A percentile compares a stretch with the other conserved stretches of the same genome.
Evolutionary conservation across 192 early-diverging fungal genomes (phyloP).

Genomic region (Paraglomus brasilianum): DNA sequence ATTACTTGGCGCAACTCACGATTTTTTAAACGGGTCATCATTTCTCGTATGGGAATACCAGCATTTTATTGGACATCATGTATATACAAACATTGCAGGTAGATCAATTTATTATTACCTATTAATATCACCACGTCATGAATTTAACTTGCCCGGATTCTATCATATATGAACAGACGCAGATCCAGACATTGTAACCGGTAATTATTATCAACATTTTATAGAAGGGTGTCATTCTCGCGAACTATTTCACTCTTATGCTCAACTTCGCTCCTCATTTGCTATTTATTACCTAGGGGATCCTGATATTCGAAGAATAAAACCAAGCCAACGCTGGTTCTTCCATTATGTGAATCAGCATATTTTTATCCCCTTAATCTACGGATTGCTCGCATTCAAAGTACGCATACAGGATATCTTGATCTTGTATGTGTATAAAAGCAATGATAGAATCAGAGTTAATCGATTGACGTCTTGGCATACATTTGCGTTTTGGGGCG

Average conservation of each 20-base stretch:
- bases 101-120: not conserved
- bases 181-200: conserved; percentile 53
- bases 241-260: not conserved
- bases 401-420: conserved; percentile 51
- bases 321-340: conserved; percentile 52
- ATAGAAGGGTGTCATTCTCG: not conserved
- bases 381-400: conserved; percentile 53
- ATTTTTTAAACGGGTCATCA: conserved; percentile 58
- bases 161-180: conserved; percentile 27
- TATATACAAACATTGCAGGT: conserved; percentile 57
- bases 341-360: conserved; percentile 51
- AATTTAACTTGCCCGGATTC: not conserved
- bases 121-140: not conserved
- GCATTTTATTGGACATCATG: conserved; percentile 58
- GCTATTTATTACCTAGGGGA: conserved; percentile 27
- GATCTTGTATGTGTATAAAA: conserved; percentile 50
- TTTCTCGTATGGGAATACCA: conserved; percentile 60
- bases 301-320: conserved; percentile 55
- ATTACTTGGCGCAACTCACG: conserved; percentile 53
- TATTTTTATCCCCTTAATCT: conserved; percentile 49
- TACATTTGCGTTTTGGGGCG: conserved; percentile 55
- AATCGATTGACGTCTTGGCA: conserved; percentile 49
- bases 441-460: conserved; percentile 50
- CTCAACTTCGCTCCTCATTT: not conserved
- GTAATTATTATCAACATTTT: conserved; percentile 2